A percentile compares a stretch with the other conserved stretches of the same genome.
These are phyloP conservation scores for Dactylonectria macrodidyma DNA, from an alignment of 2,329 filamentous ascomycete species.

Conservation along the genomic window DNA sequence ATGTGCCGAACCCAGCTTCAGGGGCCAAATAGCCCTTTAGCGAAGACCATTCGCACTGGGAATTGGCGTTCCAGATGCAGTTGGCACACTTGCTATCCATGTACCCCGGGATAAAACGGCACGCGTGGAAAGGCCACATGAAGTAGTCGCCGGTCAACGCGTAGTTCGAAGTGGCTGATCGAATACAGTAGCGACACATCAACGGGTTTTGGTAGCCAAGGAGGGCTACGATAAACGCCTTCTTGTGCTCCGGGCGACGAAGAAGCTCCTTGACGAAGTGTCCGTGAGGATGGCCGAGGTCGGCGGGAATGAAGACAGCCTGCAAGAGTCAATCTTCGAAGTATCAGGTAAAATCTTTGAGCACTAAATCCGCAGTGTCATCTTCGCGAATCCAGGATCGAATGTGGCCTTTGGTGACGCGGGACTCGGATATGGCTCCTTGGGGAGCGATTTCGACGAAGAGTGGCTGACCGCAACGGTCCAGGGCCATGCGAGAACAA, in stretches of 20 bases:
- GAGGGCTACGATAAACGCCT: constrained; percentile 9
- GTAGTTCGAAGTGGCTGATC: not conserved
- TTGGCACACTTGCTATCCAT: constrained; percentile 5
- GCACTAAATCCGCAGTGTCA: not conserved
- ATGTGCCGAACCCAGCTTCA: no score
- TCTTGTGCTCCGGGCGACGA: not conserved
- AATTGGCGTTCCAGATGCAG: not conserved
- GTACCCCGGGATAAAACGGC: not conserved
- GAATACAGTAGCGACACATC: constrained; percentile 1
- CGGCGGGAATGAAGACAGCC: constrained; percentile 11
- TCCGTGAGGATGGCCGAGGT: constrained; percentile 14
- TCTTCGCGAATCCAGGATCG: not conserved
- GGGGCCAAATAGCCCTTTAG: not conserved
- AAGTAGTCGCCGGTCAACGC: not conserved
- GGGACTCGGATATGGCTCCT: not conserved
- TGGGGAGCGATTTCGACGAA: constrained; percentile 18
- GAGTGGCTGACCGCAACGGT: not conserved
- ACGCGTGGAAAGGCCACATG: constrained; percentile 2
- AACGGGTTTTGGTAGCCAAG: constrained; percentile 1
- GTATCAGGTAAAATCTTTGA: not conserved
- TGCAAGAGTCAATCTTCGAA: not conserved
- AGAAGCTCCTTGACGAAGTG: not conserved
- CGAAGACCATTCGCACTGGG: not conserved
- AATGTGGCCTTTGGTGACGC: not conserved
- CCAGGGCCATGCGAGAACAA: constrained; percentile 10